Conservation (phyloP, 106 monocot genomes). For the Agapanthus africanus region DNA sequence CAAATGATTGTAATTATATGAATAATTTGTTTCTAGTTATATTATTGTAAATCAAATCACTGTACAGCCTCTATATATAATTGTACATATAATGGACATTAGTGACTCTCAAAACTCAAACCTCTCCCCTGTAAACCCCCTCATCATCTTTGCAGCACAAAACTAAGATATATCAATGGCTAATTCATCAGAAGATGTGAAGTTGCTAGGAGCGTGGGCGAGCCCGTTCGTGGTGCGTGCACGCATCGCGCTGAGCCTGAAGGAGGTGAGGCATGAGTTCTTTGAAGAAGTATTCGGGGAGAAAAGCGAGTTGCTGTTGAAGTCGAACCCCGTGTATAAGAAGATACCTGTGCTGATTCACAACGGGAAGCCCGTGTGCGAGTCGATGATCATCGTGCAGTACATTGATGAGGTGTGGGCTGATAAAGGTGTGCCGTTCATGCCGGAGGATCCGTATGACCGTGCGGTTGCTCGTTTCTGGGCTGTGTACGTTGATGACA, state of each 20-base stretch:
- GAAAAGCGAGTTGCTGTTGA: conserved; percentile 26
- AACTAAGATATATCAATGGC: too few species aligned
- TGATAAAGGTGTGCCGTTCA: neutral
- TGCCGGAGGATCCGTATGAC: conserved; percentile 19
- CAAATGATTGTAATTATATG: too few species aligned
- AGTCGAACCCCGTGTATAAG: conserved; percentile 26
- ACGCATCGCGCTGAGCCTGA: conserved; percentile 18
- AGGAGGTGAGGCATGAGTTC: conserved; percentile 19
- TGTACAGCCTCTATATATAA: too few species aligned
- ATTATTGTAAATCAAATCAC: too few species aligned
- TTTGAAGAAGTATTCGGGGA: conserved; percentile 5
- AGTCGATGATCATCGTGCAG: conserved; percentile 20
- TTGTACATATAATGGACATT: too few species aligned
- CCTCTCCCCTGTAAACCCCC: too few species aligned
- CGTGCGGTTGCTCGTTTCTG: conserved; percentile 22
- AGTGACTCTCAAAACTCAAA: too few species aligned
- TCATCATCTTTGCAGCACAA: too few species aligned
- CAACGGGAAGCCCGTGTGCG: conserved; percentile 18
- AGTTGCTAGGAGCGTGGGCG: conserved; percentile 16
- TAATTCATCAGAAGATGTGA: conserved; percentile 15
- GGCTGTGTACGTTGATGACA: conserved; percentile 26
- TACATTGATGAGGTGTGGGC: conserved; percentile 26
- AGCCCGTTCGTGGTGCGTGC: conserved; percentile 19
- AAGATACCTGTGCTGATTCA: conserved; percentile 33
- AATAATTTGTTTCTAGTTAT: too few species aligned